Base-by-base conservation (phyloP, 1,284 basidiomycete species). In the Cryptococcus sp. region DNA sequence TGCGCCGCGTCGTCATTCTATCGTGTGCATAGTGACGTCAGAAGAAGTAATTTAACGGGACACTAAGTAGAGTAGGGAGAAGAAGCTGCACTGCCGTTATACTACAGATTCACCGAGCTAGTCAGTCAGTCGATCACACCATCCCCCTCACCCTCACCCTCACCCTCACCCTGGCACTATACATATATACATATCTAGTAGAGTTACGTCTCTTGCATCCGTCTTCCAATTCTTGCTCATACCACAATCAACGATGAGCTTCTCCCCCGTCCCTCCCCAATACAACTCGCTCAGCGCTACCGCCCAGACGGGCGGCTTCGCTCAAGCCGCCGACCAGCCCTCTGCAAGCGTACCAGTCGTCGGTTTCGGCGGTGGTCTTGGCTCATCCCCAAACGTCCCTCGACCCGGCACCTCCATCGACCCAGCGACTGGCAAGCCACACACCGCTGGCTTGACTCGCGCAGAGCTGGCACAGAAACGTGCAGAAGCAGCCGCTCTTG, bases 401-500 rank as follows among this genome's bases (percentile, higher is more conserved):
- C 41, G 51, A 37, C 60, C 63, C 15, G 63, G 57, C 1, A 54
- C 56, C 2, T 52, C 52, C 16, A 59, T 61, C 34, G 50, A 57
- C 47, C 48, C 61, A 2, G 38, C 48, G 11, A 59, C 56, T 7
- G 70, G 68, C n/a, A 62, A 64, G 46, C 50, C 55, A 25, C 19
- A 39, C 38, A 23, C 38, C 63, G 13, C 63, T 10, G 75, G 73
- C 16, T 40, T 73, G 17, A 77, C 75, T 13, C 65, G 70, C 16
- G 73, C 60, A 3, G 70, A 77, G 60, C 61, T 76, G 8, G 61
- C 65, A 15, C 65, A 59, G 15, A 70, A 67, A 57, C 54, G 58
- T 8, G 69, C 63, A 11, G 54, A 40, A 5, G 61, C 64, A 54
- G 63, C 59, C 11, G 10, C 77, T 78, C 50, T 83, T 82, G 55